Percentiles rank a stretch among this genome's conserved stretches.
Conservation (phyloP, 2,329 filamentous ascomycete genomes). For the Fusarium incarnatum region DNA sequence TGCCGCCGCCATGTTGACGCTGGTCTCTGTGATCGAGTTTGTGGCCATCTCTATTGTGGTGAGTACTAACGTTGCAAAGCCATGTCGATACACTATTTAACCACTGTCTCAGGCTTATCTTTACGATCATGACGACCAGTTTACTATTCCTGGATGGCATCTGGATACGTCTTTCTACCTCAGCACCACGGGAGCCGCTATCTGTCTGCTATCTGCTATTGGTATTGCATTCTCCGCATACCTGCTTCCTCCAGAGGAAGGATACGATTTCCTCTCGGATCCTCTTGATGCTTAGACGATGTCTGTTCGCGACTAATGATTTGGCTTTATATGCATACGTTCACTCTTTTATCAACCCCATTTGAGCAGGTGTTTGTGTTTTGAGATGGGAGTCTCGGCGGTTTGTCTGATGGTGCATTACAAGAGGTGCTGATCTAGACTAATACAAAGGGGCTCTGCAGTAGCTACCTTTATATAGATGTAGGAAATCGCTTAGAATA, state of each 20-base stretch:
- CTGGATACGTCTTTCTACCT: constrained; percentile 85
- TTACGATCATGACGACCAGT: constrained; percentile 84
- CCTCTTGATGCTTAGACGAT: constrained; percentile 61
- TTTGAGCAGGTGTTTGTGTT: constrained; percentile 12
- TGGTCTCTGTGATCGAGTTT: constrained; percentile 77
- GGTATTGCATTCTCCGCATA: constrained; percentile 75
- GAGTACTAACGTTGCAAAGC: constrained; percentile 53
- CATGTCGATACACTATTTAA: constrained; percentile 6
- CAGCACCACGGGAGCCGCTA: constrained; percentile 66
- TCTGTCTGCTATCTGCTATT: constrained; percentile 65
- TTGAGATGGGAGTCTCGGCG: not conserved
- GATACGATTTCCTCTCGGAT: constrained; percentile 77
- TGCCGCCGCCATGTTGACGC: constrained; percentile 71
- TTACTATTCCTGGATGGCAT: constrained; percentile 81
- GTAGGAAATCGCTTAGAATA: constrained; percentile 12
- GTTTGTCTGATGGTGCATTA: not conserved
- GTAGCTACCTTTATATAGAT: constrained; percentile 12
- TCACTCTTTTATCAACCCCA: not conserved
- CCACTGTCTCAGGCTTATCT: constrained; percentile 74
- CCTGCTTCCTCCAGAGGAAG: constrained; percentile 81
- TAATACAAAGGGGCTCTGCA: constrained; percentile 21
- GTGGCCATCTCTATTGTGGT: constrained; percentile 87
- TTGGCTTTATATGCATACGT: not conserved
- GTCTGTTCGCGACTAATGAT: not conserved
- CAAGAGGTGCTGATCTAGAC: constrained; percentile 9